These are phyloP conservation scores for Monosporascus ibericus DNA, from an alignment of 2,329 filamentous ascomycete species.

Conservation along the genomic window DNA sequence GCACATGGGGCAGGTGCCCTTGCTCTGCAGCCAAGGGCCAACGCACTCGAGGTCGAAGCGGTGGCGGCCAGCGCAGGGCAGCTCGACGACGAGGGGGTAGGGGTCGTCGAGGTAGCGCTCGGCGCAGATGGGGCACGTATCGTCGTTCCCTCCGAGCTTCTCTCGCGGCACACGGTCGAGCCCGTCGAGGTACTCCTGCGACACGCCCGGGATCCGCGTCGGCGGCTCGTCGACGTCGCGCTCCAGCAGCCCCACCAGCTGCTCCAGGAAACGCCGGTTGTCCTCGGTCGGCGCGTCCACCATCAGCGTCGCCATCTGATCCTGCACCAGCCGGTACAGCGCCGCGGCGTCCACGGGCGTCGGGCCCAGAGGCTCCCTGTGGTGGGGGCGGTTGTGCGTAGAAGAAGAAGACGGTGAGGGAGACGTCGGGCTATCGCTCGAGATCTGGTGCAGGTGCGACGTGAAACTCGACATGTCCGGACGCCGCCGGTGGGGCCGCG, in stretches of 20 bases:
- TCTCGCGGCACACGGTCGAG: slow-evolving; percentile 53
- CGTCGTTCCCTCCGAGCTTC: slow-evolving; percentile 39
- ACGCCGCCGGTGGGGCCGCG: slow-evolving; percentile 38
- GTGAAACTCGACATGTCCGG: slow-evolving; percentile 61
- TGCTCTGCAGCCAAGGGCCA: slow-evolving; percentile 57
- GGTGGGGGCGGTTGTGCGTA: slow-evolving; percentile 15
- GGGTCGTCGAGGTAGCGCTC: slow-evolving; percentile 55
- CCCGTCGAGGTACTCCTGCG: slow-evolving; percentile 52
- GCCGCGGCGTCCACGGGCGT: slow-evolving; percentile 54
- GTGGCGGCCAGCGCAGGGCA: slow-evolving; percentile 55
- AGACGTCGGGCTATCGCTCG: slow-evolving; percentile 22
- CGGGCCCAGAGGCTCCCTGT: slow-evolving; percentile 52
- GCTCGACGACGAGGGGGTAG: slow-evolving; percentile 57
- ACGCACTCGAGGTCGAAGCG: slow-evolving; percentile 63
- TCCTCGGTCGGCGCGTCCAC: slow-evolving; percentile 39
- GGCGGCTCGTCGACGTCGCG: slow-evolving; percentile 47
- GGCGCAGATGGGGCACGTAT: slow-evolving; percentile 57
- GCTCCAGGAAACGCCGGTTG: slow-evolving; percentile 45
- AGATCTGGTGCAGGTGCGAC: slow-evolving; percentile 50
- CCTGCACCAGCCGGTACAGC: slow-evolving; percentile 52
- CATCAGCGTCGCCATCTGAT: slow-evolving; percentile 49
- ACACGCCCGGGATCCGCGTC: slow-evolving; percentile 45
- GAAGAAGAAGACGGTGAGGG: slow-evolving; percentile 15
- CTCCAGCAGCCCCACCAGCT: slow-evolving; percentile 43
- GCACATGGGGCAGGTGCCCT: slow-evolving; percentile 60